Evolutionary conservation across 176 grass and related monocot species (phyloP), one percentile per base, ranked within the genome.

Genomic region (Aegilops longissima): DNA sequence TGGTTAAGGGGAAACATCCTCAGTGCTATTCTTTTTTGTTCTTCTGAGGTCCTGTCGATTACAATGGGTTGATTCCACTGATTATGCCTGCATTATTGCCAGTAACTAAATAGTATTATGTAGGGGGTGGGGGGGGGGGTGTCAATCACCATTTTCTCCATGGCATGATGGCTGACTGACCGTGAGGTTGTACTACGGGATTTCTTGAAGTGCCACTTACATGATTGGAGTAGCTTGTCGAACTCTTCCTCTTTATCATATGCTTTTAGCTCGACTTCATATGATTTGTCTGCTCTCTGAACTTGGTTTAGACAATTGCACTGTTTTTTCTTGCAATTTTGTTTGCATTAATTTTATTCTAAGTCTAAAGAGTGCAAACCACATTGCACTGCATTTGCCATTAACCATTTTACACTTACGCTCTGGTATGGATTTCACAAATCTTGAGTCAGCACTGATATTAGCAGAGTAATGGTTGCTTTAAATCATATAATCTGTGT

Each of bases 231-330:
- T 81, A 68, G 25, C 25, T 81, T 68, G 10, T 45, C 23, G 20
- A 44, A 80, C 34, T 34, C 45, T 84, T 64, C 56, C 38, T 40
- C 33, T 61, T 73, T 61, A 66, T 12, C 51, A 12, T 39, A 45
- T 76, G 36, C 70, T 31, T 63, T 47, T 64, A 73, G 36, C 35
- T 83, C 7, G 9, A 74, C 24, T 45, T 63, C 36, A 84, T 23
- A 73, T 64, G 23, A 42, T 29, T 76, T 76, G n/a, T n/a, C 38
- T 75, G 11, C 6, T 63, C 36, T 39, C 10, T 76, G 24, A 75
- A 72, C 24, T 84, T 44, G 54, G 24, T 75, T 75, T 75, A 75
- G 16, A 49, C 23, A 75, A 30, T 51, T 49, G 71, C 40, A 74
- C 13, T 74, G 21, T 29, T 74, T 71, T 56, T 71, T 71, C 71